Conservation (phyloP, 352 stramenopile genomes). For the Phytophthora foliorum region DNA sequence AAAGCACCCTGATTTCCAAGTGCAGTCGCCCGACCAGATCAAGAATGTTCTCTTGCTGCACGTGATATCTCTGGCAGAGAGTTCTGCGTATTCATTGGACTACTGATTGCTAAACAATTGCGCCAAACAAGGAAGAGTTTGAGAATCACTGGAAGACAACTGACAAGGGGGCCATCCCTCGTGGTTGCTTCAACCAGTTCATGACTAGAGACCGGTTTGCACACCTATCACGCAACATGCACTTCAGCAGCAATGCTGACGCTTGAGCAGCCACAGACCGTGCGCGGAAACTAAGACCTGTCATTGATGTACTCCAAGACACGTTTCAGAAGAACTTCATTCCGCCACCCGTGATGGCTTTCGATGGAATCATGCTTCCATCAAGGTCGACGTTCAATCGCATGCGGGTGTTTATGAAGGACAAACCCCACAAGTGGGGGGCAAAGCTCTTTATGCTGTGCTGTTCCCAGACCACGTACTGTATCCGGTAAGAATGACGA, state of each 20-base stretch:
- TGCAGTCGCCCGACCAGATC: neutral
- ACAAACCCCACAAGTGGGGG: slow-evolving; percentile 28
- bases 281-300: slow-evolving; percentile 16
- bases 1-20: too few relatives aligned
- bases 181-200: neutral
- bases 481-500: slow-evolving; percentile 15
- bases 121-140: slow-evolving; percentile 1
- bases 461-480: slow-evolving; percentile 19
- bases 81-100: neutral
- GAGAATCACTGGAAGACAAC: slow-evolving; percentile 2
- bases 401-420: slow-evolving; percentile 18
- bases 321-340: slow-evolving; percentile 15
- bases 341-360: neutral
- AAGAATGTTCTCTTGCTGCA: neutral
- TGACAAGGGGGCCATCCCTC: neutral
- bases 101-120: slow-evolving; percentile 5
- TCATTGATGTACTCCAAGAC: slow-evolving; percentile 6
- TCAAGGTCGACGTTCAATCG: slow-evolving; percentile 2
- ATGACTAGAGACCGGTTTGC: slow-evolving; percentile 14
- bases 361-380: slow-evolving; percentile 28
- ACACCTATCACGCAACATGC: neutral
- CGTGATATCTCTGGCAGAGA: neutral
- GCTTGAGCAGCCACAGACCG: slow-evolving; percentile 6
- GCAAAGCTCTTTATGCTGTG: slow-evolving; percentile 26
- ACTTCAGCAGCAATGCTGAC: slow-evolving; percentile 29